Conservation (phyloP, 2,329 filamentous ascomycete genomes). For the Ambrosiella cleistominuta region DNA sequence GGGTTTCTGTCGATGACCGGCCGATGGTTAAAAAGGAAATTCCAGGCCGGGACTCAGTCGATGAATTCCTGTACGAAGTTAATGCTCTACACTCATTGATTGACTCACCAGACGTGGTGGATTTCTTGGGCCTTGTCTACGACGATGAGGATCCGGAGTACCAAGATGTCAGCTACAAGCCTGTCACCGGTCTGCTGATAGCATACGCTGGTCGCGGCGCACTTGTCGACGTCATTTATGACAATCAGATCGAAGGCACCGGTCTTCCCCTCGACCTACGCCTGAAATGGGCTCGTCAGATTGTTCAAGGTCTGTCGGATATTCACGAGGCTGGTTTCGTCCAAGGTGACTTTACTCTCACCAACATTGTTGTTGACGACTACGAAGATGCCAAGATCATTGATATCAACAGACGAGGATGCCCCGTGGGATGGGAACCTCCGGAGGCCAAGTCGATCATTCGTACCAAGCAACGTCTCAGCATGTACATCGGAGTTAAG, state of each 20-base stretch:
- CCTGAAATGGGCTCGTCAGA: slow-evolving; percentile 79
- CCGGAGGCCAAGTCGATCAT: slow-evolving; percentile 78
- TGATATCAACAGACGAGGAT: slow-evolving; percentile 94
- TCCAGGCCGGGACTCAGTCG: slow-evolving; percentile 81
- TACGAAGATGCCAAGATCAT: slow-evolving; percentile 85
- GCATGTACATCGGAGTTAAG: slow-evolving; percentile 96
- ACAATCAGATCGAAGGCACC: slow-evolving; percentile 30
- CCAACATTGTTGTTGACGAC: slow-evolving; percentile 85
- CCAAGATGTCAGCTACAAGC: slow-evolving; percentile 27
- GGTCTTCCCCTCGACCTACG: slow-evolving; percentile 50
- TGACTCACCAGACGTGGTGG: slow-evolving; percentile 60
- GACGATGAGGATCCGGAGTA: slow-evolving; percentile 53
- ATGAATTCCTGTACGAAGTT: slow-evolving; percentile 94
- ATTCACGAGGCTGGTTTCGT: slow-evolving; percentile 95
- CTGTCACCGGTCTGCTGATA: slow-evolving; percentile 79
- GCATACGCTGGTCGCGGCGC: slow-evolving; percentile 74
- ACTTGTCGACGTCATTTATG: slow-evolving; percentile 79
- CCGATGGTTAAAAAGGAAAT: slow-evolving; percentile 95
- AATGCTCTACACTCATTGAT: slow-evolving; percentile 73
- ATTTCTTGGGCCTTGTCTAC: slow-evolving; percentile 73
- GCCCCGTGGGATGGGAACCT: slow-evolving; percentile 92
- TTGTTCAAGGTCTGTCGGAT: slow-evolving; percentile 73
- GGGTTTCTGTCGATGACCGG: slow-evolving; percentile 52
- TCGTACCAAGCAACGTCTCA: slow-evolving; percentile 72
- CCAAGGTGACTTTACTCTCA: slow-evolving; percentile 91